Base-by-base conservation (phyloP, 176 grass and related monocot genomes). In the Oropetium thomaeum region DNA sequence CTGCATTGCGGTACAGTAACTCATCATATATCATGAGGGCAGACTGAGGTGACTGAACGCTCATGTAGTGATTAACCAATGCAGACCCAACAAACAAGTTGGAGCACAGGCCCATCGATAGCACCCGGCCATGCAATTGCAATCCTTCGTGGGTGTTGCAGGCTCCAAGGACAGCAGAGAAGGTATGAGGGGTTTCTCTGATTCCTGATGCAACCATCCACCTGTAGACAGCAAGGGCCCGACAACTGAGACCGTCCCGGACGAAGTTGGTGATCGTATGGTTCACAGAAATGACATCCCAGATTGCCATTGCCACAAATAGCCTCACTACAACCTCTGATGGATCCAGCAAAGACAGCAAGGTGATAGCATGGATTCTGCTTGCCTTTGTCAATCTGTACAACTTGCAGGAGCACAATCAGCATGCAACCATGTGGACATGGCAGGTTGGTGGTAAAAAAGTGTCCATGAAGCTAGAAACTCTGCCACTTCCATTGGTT, bases 51-150 rank as follows among this genome's bases (percentile, higher is more conserved):
- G 34, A 77, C 15, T 47, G 63, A n/a, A 76, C 17, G 0, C 31
- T 28, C 81, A 83, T 70, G 58, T 76, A 83, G 15, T 61, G 72
- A 51, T 83, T 69, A 17, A 83, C 41, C 25, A 83, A 51, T 0
- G 81, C 73, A 49, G 81, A 77, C 27, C 41, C 65, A 2, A 83
- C 43, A 29, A 83, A 83, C 1, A 67, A 64, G 31, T 83, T 69
- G 27, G 73, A 77, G 41, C 9, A 23, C 10, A 77, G 8, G 40
- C 81, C 73, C 16, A 83, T 35, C 0, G 65, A 15, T 14, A 77
- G 52, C 31, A 76, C 73, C 40, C 73, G 38, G 30, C 53, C 28
- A 27, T 83, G 73, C 15, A 83, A 15, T 27, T 83, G 81, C n/a
- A 49, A 29, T 51, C 73, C 81, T 17, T 83, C 73, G 17, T 7